Conservation (phyloP, 805 yeast species). For the Ogataea pignaliae region DNA sequence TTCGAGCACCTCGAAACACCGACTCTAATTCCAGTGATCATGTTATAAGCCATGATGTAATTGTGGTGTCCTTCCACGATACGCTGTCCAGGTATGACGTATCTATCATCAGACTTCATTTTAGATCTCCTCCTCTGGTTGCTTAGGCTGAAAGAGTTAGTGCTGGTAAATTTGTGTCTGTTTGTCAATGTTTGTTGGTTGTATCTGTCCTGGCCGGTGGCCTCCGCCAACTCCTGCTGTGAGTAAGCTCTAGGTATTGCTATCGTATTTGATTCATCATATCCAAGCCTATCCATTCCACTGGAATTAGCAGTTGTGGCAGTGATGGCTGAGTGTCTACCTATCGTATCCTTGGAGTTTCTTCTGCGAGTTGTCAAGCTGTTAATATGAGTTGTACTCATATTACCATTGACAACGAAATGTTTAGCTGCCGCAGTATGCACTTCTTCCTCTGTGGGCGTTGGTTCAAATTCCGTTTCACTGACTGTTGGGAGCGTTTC, state of each 20-base stretch:
- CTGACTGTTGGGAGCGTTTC: not conserved
- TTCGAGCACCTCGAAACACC: slow-evolving; percentile 93
- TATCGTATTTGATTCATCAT: slow-evolving; percentile 24
- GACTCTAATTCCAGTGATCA: slow-evolving; percentile 95
- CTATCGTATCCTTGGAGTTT: slow-evolving; percentile 8
- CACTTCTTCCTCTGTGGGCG: too few species aligned
- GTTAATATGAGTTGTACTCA: not conserved
- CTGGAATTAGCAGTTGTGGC: slow-evolving; percentile 15
- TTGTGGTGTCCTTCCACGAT: slow-evolving; percentile 82
- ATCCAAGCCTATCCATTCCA: slow-evolving; percentile 23
- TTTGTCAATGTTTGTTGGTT: slow-evolving; percentile 8
- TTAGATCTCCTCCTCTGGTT: slow-evolving; percentile 18
- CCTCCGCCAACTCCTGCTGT: slow-evolving; percentile 8
- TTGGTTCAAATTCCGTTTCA: too few species aligned
- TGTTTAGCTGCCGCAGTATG: too few species aligned
- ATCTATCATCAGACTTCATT: slow-evolving; percentile 24
- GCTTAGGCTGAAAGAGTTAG: slow-evolving; percentile 20
- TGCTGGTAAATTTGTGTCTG: slow-evolving; percentile 17
- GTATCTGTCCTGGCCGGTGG: slow-evolving; percentile 19
- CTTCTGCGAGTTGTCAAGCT: slow-evolving; percentile 6
- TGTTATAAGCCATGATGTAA: slow-evolving; percentile 90
- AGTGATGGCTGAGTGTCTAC: slow-evolving; percentile 9
- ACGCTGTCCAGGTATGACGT: slow-evolving; percentile 28
- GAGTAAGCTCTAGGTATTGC: slow-evolving; percentile 26
- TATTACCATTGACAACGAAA: too few species aligned